A percentile compares a stretch with the other conserved stretches of the same genome.
These are phyloP conservation scores for Fusarium austroafricanum DNA, from an alignment of 2,329 filamentous ascomycete species.

Conservation along the genomic window DNA sequence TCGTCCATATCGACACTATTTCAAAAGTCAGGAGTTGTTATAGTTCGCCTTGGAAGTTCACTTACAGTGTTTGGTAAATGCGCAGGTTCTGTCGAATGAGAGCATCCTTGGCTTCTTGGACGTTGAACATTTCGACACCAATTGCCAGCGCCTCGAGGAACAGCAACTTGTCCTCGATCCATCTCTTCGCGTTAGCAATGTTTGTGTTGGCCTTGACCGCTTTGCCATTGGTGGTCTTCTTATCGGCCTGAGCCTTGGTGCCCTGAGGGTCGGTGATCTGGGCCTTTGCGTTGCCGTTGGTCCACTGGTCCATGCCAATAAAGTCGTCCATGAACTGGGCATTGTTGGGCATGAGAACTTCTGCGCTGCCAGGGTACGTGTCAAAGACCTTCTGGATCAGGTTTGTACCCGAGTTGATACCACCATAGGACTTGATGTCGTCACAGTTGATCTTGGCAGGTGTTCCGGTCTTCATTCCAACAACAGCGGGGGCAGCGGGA, in stretches of 20 bases:
- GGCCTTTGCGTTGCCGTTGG: conserved; percentile 1
- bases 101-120: neutral
- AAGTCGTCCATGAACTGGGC: conserved; percentile 10
- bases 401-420: neutral
- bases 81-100: conserved; percentile 18
- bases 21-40: too few species aligned
- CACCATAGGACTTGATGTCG: neutral
- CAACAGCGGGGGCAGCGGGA: neutral
- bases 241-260: too few species aligned
- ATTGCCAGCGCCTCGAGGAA: conserved; percentile 8
- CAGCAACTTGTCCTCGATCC: neutral
- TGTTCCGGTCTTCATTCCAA: neutral
- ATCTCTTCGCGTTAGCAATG: neutral
- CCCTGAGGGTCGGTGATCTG: too few species aligned
- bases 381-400: conserved; percentile 3
- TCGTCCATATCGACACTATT: too few species aligned
- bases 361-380: conserved; percentile 2
- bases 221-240: too few species aligned
- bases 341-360: too few species aligned
- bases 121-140: conserved; percentile 10
- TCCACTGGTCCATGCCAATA: conserved; percentile 20
- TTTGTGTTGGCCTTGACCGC: too few species aligned
- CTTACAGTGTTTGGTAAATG: neutral
- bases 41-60: too few species aligned
- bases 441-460: conserved; percentile 14